Evolutionary conservation across 2,329 filamentous ascomycete species (phyloP).

Genomic region (Alternaria ethzedia): DNA sequence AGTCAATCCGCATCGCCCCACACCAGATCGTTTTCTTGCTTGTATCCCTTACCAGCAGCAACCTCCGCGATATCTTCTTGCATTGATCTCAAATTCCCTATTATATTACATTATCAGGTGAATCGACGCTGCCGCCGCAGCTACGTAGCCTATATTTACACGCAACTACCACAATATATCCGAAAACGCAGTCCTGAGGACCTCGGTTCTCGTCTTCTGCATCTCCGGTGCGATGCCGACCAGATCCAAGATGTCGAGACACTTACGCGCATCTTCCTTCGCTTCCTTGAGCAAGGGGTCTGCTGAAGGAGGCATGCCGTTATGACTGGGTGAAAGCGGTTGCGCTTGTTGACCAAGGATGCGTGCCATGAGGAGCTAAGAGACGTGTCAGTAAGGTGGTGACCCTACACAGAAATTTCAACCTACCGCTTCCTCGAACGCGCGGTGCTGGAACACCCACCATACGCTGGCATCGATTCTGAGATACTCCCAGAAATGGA

Average conservation of each 20-base stretch:
- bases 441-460: constrained; percentile 85
- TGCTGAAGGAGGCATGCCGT: constrained; percentile 32
- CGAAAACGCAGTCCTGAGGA: constrained; percentile 53
- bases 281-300: constrained; percentile 47
- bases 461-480: constrained; percentile 76
- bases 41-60: neutral
- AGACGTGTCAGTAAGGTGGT: neutral
- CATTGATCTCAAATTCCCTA: neutral
- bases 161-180: constrained; percentile 43
- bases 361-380: constrained; percentile 48
- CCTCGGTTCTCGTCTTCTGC: constrained; percentile 56
- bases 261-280: constrained; percentile 53
- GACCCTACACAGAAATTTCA: neutral
- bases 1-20: neutral
- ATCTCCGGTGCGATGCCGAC: constrained; percentile 55
- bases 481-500: constrained; percentile 73
- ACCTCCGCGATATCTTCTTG: neutral
- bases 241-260: constrained; percentile 55
- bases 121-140: neutral
- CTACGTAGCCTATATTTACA: neutral
- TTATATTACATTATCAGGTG: neutral
- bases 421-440: constrained; percentile 79
- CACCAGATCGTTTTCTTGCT: neutral
- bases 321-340: constrained; percentile 32
- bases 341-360: constrained; percentile 47